Evolutionary conservation across 2,329 filamentous ascomycete genomes (phyloP), one percentile per base, ranked within the genome.

Genomic region (Hyphodiscus sp.): DNA sequence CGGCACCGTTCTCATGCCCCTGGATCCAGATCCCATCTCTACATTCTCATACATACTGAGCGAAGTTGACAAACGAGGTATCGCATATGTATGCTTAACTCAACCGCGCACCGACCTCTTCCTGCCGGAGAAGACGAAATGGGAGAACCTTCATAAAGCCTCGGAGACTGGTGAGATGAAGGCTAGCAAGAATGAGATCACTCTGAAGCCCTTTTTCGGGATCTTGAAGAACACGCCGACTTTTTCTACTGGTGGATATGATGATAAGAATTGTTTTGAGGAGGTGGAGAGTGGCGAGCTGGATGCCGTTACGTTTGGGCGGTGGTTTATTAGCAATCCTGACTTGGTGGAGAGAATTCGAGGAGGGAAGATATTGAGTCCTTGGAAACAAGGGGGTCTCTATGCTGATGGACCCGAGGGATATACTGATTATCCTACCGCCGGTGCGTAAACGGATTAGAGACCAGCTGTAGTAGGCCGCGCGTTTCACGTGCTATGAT

Each of bases 301-400:
- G 19, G 56, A 58, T 51, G 56, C 42, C 3, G 44, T 60, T n/a
- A 57, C 52, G 1, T 60, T 60, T 51, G 56, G 52, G 8, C 53
- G 52, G 20, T 57, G 49, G 52, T 57, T 60, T 38, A 60, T 60
- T n/a, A 54, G 54, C 33, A 60, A 60, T 49, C 58, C 58, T 2
- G 58, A 57, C 49, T 49, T 60, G 48, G 56, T 58, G 13, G 54
- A 53, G 19, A 58, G 29, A 44, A 30, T 60, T 1, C 45, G 54
- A 19, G 13, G 45, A 26, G 52, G 56, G 13, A 38, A 26, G 33
- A 38, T 43, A 20, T 49, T 60, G 52, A 51, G 41, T 6, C 13
- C 33, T 7, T 54, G 43, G 47, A 47, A 54, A 20, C 45, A 19
- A 20, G 33, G 41, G 41, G 49, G 19, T 15, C 54, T 47, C 10